phyloP scores from a whole-genome alignment of 2,329 filamentous ascomycete genomes.

The Xylariaceae sp. region DNA sequence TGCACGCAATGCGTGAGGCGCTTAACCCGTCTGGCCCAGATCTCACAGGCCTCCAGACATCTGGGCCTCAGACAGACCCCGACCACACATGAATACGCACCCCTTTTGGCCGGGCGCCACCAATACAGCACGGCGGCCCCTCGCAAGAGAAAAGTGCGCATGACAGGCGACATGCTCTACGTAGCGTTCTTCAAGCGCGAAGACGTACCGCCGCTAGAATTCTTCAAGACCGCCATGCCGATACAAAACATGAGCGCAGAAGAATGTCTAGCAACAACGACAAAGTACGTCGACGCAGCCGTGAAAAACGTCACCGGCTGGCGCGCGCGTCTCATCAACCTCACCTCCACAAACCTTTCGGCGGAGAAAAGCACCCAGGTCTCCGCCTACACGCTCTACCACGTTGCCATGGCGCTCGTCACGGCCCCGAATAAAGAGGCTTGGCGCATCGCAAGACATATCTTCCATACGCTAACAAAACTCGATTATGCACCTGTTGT shows the following conservation, averaged over 20 bases:
- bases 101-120: not conserved
- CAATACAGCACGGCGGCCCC: conserved; percentile 1
- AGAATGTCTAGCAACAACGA: conserved; percentile 23
- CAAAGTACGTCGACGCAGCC: conserved; percentile 26
- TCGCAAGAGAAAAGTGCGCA: too few species aligned
- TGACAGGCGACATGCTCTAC: too few species aligned
- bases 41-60: conserved; percentile 1
- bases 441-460: conserved; percentile 29
- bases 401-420: conserved; percentile 28
- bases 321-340: conserved; percentile 21
- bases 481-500: conserved; percentile 35
- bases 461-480: conserved; percentile 33
- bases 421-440: not conserved
- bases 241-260: conserved; percentile 22
- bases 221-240: conserved; percentile 22
- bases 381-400: conserved; percentile 30
- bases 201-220: conserved; percentile 28
- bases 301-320: conserved; percentile 21
- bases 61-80: not conserved
- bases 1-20: conserved; percentile 14
- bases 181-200: conserved; percentile 21
- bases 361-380: not conserved
- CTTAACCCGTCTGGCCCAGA: conserved; percentile 2
- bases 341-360: conserved; percentile 11
- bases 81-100: conserved; percentile 1